Base-by-base conservation (phyloP, 2,329 filamentous ascomycete species). In the Decorospora gaudefroyi region DNA sequence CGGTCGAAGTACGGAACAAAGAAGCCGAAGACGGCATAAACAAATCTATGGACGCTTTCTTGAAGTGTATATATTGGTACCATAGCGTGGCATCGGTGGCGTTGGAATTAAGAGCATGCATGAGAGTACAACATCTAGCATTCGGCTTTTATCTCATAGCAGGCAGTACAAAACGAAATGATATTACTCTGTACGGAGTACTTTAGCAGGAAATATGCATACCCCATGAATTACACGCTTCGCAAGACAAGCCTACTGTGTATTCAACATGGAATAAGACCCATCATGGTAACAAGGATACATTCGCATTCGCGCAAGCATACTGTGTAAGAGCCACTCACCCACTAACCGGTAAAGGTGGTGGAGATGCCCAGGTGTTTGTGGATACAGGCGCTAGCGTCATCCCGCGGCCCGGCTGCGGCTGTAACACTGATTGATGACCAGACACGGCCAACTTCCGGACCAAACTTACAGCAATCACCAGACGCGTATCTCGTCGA, bases 1-100 rank as follows among this genome's bases (percentile, higher is more conserved):
- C 81, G 93, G 64, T 96, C 90, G 65, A 99, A 99, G 75, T 99
- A 96, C 69, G 93, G 93, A 49, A 95, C 93, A 35, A 99, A 99
- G 85, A 97, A 96, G 78, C 92, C 93, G 0, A 97, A 97, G 85
- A 51, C 60, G 1, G 59, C 61, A 37, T 66, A 49, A 53, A 29
- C 30, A 30, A 45, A 10, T 17, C n/a, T 19, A 19, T 39, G 36
- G 42, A 41, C 13, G 29, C 3, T 19, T 21, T 9, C 6, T 6
- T 21, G 40, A 31, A 41, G 18, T 60, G 49, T 57, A 57, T 34
- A 61, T 51, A 49, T 35, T 15, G 65, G 58, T 67, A 67, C 49
- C 36, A 62, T 63, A 57, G 46, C 46, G 49, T 42, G 45, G 59
- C 56, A 65, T 61, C 26, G 33, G 38, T 35, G 61, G 61, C 58